Evolutionary conservation across 108 stramenopile genomes (phyloP).

Genomic region (Bacterosira constricta): DNA sequence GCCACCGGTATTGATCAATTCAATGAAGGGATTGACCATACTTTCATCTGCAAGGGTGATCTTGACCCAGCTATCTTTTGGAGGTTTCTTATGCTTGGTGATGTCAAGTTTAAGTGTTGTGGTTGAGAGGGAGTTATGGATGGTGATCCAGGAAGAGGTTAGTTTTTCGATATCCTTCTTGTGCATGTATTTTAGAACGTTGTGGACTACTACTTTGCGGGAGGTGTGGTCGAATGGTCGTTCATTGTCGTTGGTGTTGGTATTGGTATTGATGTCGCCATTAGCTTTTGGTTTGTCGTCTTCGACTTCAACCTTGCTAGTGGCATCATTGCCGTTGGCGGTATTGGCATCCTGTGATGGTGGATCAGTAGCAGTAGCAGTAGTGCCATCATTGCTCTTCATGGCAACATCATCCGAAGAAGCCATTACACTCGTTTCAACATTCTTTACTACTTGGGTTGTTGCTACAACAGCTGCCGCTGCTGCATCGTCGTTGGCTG

Average conservation of each 20-base stretch:
- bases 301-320: background rate
- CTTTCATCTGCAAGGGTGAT: conserved; percentile 47
- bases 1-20: conserved; percentile 46
- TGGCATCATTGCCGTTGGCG: no score
- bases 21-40: conserved; percentile 63
- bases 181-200: conserved; percentile 64
- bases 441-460: no score
- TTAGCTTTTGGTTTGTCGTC: no score
- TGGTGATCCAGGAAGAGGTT: conserved; percentile 48
- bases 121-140: conserved; percentile 10
- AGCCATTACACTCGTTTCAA: no score
- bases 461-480: no score
- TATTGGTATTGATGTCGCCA: background rate
- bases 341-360: no score
- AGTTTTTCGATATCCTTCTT: conserved; percentile 53
- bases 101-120: conserved; percentile 42
- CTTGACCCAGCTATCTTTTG: conserved; percentile 59
- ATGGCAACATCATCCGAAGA: no score
- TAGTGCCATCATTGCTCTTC: no score
- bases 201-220: conserved; percentile 69
- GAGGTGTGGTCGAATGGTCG: conserved; percentile 51
- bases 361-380: no score
- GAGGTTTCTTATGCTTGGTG: conserved; percentile 61
- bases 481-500: no score
- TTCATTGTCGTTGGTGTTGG: background rate